Evolutionary conservation across 2,329 filamentous ascomycete genomes (phyloP).

Genomic region (Scedosporium minutisporum): DNA sequence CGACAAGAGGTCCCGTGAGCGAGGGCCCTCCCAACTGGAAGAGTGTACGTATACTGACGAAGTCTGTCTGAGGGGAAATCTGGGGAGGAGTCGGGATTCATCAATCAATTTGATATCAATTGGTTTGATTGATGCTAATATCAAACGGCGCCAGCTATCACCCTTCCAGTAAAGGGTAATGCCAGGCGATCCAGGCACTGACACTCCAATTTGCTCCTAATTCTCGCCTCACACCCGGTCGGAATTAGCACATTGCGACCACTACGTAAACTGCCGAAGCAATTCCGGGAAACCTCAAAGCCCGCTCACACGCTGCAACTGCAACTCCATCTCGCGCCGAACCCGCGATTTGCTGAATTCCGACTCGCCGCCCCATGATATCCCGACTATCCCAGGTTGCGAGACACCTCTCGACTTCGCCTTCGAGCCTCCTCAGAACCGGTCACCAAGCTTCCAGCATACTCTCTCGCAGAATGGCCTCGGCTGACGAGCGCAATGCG

Average conservation of each 20-base stretch:
- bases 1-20: no score
- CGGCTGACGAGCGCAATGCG: constrained; percentile 43
- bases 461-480: constrained; percentile 28
- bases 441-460: constrained; percentile 24
- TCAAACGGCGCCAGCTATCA: neutral
- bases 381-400: constrained; percentile 63
- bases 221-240: neutral
- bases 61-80: no score
- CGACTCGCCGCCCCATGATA: constrained; percentile 49
- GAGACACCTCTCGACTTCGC: constrained; percentile 48
- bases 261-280: neutral
- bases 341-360: neutral
- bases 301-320: neutral
- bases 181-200: neutral
- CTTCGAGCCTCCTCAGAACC: constrained; percentile 34
- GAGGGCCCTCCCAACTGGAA: no score
- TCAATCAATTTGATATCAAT: no score
- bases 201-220: neutral
- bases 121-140: no score
- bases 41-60: no score
- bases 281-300: neutral
- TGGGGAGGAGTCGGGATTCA: no score
- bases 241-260: neutral
- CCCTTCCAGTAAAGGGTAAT: neutral
- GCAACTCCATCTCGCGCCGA: neutral